phyloP scores from a whole-genome alignment of 2,329 filamentous ascomycete genomes.

The Pseudocercospora eumusae region DNA sequence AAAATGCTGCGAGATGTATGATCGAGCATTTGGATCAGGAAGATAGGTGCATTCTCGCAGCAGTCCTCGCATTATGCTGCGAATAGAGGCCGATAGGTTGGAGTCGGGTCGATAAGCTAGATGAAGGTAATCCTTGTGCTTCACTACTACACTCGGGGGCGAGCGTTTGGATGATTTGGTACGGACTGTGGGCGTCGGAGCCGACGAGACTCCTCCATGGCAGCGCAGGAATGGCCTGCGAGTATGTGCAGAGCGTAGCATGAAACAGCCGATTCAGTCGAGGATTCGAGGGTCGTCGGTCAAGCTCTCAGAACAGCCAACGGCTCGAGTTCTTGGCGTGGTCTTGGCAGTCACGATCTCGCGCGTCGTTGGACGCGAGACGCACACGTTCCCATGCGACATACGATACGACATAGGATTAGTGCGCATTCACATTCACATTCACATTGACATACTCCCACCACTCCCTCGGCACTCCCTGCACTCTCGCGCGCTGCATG shows the following conservation, averaged over 20 bases:
- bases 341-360: neutral
- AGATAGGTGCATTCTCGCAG: constrained; percentile 63
- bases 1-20: constrained; percentile 53
- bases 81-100: constrained; percentile 29
- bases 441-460: neutral
- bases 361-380: neutral
- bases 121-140: constrained; percentile 3
- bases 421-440: neutral
- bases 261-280: too few relatives aligned
- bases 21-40: constrained; percentile 57
- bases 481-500: constrained; percentile 20
- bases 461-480: constrained; percentile 1
- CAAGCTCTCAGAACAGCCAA: neutral
- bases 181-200: neutral
- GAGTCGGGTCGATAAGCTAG: constrained; percentile 14
- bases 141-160: neutral
- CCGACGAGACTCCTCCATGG: neutral
- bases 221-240: neutral
- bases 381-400: neutral
- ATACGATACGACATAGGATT: neutral
- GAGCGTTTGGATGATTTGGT: neutral
- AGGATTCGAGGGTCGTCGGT: too few relatives aligned
- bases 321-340: neutral
- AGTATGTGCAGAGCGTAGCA: neutral
- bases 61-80: constrained; percentile 57